phyloP scores from a whole-genome alignment of 495 filamentous ascomycete genomes.

The Tricharina praecox region DNA sequence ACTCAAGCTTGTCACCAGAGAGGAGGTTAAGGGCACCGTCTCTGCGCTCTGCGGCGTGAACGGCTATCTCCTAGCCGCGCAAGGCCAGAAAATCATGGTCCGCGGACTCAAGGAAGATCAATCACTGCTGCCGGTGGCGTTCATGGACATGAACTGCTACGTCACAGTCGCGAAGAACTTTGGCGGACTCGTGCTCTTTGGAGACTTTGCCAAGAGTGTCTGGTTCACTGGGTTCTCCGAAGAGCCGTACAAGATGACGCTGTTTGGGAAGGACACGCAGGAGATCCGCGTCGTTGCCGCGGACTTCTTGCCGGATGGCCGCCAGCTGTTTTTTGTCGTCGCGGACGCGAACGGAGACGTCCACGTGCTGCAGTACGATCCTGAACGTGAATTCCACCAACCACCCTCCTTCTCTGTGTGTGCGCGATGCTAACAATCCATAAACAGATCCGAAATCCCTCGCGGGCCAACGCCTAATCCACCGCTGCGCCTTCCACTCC shows the following conservation, averaged over 20 bases:
- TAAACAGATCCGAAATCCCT: constrained; percentile 74
- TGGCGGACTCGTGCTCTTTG: constrained; percentile 67
- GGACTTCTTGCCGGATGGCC: constrained; percentile 77
- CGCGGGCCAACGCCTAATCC: constrained; percentile 70
- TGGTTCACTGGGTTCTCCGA: constrained; percentile 93
- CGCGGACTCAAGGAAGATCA: constrained; percentile 89
- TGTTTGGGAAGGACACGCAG: constrained; percentile 72
- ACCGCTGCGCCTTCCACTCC: constrained; percentile 70
- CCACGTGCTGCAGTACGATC: constrained; percentile 83
- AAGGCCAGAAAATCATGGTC: constrained; percentile 93
- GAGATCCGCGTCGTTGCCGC: constrained; percentile 62
- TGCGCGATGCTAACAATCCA: background rate
- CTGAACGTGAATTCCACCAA: constrained; percentile 44
- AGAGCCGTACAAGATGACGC: constrained; percentile 83
- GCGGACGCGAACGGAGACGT: constrained; percentile 73
- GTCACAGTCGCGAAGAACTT: constrained; percentile 68
- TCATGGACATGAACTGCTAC: constrained; percentile 94
- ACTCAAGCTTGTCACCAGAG: constrained; percentile 69
- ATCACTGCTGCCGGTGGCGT: constrained; percentile 77
- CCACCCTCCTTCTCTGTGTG: background rate
- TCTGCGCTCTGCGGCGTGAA: constrained; percentile 82
- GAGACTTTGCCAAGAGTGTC: constrained; percentile 78
- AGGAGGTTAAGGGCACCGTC: constrained; percentile 87
- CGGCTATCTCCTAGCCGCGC: constrained; percentile 75
- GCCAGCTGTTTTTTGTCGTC: constrained; percentile 64